These are phyloP conservation scores for Pichia terricola DNA, from an alignment of 1,139 yeast species.

Conservation along the genomic window DNA sequence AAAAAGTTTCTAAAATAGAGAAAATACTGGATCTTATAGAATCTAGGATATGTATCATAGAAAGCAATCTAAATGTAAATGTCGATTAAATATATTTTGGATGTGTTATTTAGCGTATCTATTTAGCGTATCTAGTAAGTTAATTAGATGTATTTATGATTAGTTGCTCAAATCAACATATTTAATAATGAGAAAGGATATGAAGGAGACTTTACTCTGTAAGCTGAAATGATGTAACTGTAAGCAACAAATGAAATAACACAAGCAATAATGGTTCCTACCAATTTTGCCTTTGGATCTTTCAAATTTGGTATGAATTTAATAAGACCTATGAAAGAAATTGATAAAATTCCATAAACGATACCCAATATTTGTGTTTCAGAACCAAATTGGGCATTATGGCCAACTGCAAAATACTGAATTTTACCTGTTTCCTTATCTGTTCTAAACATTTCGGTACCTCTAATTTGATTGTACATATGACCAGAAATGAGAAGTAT, in stretches of 20 bases:
- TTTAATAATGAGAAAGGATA: conserved; percentile 43
- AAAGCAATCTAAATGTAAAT: neutral
- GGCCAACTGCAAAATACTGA: conserved; percentile 51
- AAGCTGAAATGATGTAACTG: conserved; percentile 46
- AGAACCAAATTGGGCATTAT: conserved; percentile 67
- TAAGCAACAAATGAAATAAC: conserved; percentile 39
- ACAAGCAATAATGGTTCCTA: conserved; percentile 35
- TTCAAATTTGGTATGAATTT: conserved; percentile 39
- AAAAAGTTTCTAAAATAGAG: conserved; percentile 28
- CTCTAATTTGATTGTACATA: conserved; percentile 86
- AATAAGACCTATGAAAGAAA: conserved; percentile 39
- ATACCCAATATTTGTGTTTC: conserved; percentile 73
- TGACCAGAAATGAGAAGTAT: conserved; percentile 79
- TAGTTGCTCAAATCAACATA: too few species aligned
- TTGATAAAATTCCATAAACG: conserved; percentile 49
- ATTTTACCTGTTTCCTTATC: conserved; percentile 45
- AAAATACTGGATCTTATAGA: conserved; percentile 31
- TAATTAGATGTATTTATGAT: too few species aligned
- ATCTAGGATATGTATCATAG: conserved; percentile 19
- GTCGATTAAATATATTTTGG: neutral
- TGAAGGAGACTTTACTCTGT: conserved; percentile 47
- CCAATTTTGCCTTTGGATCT: conserved; percentile 33
- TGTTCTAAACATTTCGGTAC: conserved; percentile 57
- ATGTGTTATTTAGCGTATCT: neutral
- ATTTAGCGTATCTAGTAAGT: too few species aligned